These are phyloP conservation scores for Alternaria gansuensis DNA, from an alignment of 2,329 filamentous ascomycete species.

Conservation along the genomic window DNA sequence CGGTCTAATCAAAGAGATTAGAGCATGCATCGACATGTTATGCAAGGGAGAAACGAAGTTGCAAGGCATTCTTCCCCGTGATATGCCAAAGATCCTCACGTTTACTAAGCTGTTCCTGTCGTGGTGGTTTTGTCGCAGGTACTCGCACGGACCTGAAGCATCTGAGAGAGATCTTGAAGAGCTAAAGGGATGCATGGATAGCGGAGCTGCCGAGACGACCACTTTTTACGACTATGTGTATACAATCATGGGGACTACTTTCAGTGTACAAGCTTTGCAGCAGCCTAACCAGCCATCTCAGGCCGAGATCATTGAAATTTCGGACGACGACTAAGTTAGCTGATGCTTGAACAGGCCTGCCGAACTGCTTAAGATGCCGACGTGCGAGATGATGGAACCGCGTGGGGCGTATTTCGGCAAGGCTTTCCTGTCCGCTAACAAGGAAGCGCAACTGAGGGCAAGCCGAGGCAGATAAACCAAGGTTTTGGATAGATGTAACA, in stretches of 20 bases:
- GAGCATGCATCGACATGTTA: slow-evolving; percentile 38
- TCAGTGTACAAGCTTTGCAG: slow-evolving; percentile 34
- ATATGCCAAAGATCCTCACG: slow-evolving; percentile 36
- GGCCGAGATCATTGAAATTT: slow-evolving; percentile 42
- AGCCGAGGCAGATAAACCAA: not conserved
- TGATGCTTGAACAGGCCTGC: not conserved
- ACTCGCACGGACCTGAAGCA: slow-evolving; percentile 19
- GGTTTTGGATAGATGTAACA: not conserved
- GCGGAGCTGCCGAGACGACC: slow-evolving; percentile 23
- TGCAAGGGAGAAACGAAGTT: slow-evolving; percentile 30
- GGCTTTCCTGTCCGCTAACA: slow-evolving; percentile 2
- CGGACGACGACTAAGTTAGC: slow-evolving; percentile 31
- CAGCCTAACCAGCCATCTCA: slow-evolving; percentile 36
- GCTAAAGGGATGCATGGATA: slow-evolving; percentile 25
- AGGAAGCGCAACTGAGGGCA: not conserved
- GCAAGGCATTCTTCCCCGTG: slow-evolving; percentile 36
- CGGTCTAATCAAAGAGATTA: slow-evolving; percentile 37
- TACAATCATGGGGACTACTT: slow-evolving; percentile 37
- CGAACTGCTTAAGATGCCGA: slow-evolving; percentile 14
- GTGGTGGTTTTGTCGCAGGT: slow-evolving; percentile 48
- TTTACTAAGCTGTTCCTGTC: slow-evolving; percentile 47
- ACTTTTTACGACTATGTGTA: slow-evolving; percentile 42
- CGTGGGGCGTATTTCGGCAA: slow-evolving; percentile 20
- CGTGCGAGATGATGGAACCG: slow-evolving; percentile 8
- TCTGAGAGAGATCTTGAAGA: slow-evolving; percentile 26